Conservation (phyloP, 352 stramenopile genomes). For the Phytophthora fragariaefolia region DNA sequence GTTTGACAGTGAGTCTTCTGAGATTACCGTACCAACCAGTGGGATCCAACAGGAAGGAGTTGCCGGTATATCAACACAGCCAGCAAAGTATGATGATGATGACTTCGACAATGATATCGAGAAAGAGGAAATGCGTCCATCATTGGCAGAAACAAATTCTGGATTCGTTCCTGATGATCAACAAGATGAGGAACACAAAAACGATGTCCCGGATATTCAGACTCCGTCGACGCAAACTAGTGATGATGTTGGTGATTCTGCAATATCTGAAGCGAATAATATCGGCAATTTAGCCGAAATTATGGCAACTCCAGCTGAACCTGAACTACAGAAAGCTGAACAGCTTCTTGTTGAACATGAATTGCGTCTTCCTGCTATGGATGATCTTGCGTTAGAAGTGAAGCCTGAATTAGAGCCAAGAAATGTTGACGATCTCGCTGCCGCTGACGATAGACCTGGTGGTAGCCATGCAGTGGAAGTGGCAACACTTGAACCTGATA, state of each 20-base stretch:
- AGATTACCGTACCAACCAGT: slow-evolving; percentile 4
- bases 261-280: not conserved
- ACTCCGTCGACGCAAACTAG: not conserved
- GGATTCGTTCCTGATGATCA: not conserved
- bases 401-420: not conserved
- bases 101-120: slow-evolving; percentile 26
- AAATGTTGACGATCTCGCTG: not conserved
- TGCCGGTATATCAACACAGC: not conserved
- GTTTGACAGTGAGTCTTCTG: slow-evolving; percentile 2
- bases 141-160: not conserved
- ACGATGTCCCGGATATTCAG: not conserved
- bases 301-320: not conserved
- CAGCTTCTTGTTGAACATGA: not conserved
- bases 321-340: not conserved
- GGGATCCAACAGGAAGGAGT: slow-evolving; percentile 4
- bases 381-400: not conserved
- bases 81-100: slow-evolving; percentile 31
- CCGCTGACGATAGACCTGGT: not conserved
- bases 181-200: slow-evolving; percentile 6
- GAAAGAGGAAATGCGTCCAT: not conserved
- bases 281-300: not conserved
- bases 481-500: slow-evolving; percentile 1
- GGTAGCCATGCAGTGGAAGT: not conserved
- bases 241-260: not conserved
- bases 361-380: not conserved